Conservation (phyloP, 495 filamentous ascomycete species). For the Podospora anserina region DNA sequence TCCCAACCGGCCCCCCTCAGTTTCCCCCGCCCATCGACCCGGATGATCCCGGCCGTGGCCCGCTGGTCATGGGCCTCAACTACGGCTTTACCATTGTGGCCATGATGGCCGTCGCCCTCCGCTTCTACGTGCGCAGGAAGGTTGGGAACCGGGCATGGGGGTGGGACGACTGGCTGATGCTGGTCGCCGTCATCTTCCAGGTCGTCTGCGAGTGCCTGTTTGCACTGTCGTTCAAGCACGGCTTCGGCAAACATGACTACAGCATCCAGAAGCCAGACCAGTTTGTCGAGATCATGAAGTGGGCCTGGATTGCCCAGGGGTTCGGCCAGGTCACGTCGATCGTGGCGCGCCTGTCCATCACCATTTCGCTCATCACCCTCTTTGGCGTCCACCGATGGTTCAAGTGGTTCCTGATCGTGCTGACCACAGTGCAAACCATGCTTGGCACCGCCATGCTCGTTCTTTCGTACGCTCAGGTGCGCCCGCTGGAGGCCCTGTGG, state of each 20-base stretch:
- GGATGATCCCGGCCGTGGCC: conserved; percentile 14
- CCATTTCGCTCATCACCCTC: conserved; percentile 19
- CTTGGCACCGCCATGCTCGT: neutral
- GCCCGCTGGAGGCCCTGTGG: conserved; percentile 9
- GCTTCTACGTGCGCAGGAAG: conserved; percentile 12
- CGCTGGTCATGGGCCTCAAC: conserved; percentile 12
- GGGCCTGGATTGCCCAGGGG: neutral
- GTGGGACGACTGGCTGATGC: conserved; percentile 19
- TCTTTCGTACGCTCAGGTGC: neutral
- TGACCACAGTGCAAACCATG: conserved; percentile 4
- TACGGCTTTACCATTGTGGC: conserved; percentile 16
- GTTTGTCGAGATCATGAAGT: conserved; percentile 12
- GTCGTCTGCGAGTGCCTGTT: neutral
- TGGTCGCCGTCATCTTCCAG: conserved; percentile 10
- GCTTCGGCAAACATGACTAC: conserved; percentile 12
- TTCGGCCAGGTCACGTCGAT: neutral
- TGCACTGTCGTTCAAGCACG: neutral
- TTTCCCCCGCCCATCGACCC: conserved; percentile 17
- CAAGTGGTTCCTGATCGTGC: conserved; percentile 19
- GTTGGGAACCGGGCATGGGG: neutral
- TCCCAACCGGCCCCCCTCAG: neutral
- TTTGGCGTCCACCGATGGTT: conserved; percentile 20
- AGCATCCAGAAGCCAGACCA: conserved; percentile 9
- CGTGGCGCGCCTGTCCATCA: conserved; percentile 20
- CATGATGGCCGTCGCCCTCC: neutral